Evolutionary conservation across 495 filamentous ascomycete species (phyloP).

Genomic region (Acidomyces sp.): DNA sequence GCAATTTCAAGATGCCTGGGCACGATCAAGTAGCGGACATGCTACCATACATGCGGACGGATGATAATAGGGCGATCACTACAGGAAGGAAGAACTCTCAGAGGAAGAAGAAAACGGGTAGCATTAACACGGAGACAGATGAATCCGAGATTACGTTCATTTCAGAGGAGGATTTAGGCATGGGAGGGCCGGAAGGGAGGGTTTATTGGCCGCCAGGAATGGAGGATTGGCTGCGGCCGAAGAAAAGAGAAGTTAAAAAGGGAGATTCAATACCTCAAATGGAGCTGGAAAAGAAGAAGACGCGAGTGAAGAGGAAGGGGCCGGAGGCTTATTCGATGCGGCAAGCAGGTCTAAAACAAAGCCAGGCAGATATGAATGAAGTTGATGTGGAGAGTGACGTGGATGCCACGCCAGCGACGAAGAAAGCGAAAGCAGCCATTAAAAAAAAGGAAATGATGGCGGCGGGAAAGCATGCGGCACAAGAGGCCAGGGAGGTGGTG

Average conservation of each 20-base stretch:
- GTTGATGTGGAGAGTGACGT: conserved; percentile 1
- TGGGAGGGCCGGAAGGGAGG: conserved; percentile 75
- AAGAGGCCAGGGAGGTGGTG: too few species aligned
- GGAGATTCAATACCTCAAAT: conserved; percentile 32
- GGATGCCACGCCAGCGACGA: conserved; percentile 16
- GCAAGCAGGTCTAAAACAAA: conserved; percentile 10
- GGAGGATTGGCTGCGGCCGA: conserved; percentile 81
- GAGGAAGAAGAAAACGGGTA: conserved; percentile 34
- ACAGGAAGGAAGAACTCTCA: conserved; percentile 39
- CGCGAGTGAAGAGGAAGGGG: conserved; percentile 8
- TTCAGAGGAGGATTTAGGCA: conserved; percentile 58
- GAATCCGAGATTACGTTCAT: conserved; percentile 34
- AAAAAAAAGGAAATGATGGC: conserved; percentile 13
- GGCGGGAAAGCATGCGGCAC: too few species aligned
- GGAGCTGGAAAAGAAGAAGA: conserved; percentile 8
- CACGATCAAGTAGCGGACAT: conserved; percentile 65
- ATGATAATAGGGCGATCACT: conserved; percentile 56
- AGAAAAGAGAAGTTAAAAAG: conserved; percentile 55
- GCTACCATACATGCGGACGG: conserved; percentile 58
- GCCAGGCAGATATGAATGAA: neutral
- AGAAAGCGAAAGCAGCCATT: conserved; percentile 19
- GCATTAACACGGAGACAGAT: too few species aligned
- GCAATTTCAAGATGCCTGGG: conserved; percentile 68
- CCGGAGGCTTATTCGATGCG: conserved; percentile 2
- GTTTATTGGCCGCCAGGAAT: conserved; percentile 87